Percentiles rank a stretch among this genome's conserved stretches.
These are phyloP conservation scores for Ogataea sp. DNA, from an alignment of 805 yeast species.

Conservation along the genomic window DNA sequence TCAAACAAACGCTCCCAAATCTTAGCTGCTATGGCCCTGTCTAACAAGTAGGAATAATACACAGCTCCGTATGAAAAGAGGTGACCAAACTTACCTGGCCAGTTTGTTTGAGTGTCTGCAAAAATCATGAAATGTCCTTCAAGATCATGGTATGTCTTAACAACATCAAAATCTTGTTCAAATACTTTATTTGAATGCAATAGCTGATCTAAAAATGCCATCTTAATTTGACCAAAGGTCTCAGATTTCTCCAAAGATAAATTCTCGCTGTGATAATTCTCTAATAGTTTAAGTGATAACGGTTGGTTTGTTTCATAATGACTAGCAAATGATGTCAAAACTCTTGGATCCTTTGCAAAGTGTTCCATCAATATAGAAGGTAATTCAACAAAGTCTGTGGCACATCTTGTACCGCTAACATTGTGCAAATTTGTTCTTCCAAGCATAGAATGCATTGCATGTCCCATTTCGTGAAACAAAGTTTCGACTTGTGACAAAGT, in stretches of 20 bases:
- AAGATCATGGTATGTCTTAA: conserved; percentile 54
- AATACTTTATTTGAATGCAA: conserved; percentile 47
- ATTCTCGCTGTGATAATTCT: conserved; percentile 42
- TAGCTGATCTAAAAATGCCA: conserved; percentile 83
- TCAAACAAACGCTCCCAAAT: conserved; percentile 72
- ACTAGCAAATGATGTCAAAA: conserved; percentile 60
- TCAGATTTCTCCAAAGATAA: conserved; percentile 59
- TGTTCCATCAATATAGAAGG: conserved; percentile 97
- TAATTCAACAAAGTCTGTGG: conserved; percentile 92
- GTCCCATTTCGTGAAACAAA: conserved; percentile 97
- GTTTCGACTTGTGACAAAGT: conserved; percentile 82
- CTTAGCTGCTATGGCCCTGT: conserved; percentile 84
- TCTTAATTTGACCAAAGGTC: conserved; percentile 75
- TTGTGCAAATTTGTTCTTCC: conserved; percentile 88
- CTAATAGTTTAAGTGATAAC: conserved; percentile 42
- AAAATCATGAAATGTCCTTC: conserved; percentile 55
- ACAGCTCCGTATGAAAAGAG: conserved; percentile 89
- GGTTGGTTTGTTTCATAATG: conserved; percentile 63
- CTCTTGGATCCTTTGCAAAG: conserved; percentile 77
- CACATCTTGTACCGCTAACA: conserved; percentile 90
- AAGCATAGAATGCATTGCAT: conserved; percentile 95
- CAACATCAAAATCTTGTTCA: conserved; percentile 43
- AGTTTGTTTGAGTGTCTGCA: conserved; percentile 62
- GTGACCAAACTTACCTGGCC: conserved; percentile 96
- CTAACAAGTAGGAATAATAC: conserved; percentile 85